A percentile compares a stretch with the other conserved stretches of the same genome.
Evolutionary conservation across 495 filamentous ascomycete species (phyloP).

Genomic region (Podospora appendiculata): DNA sequence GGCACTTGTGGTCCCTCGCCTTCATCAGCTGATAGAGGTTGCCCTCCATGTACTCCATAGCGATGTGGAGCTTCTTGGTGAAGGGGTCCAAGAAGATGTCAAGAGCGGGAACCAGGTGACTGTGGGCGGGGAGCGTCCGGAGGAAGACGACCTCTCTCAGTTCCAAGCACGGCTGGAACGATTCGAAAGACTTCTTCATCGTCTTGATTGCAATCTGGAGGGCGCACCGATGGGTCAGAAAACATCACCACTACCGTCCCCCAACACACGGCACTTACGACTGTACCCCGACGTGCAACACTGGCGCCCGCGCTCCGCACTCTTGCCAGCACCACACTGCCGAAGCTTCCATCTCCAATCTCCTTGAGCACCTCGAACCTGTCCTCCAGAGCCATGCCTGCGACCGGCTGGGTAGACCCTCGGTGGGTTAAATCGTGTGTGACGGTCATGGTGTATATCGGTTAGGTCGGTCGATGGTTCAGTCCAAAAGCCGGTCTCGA

Average conservation of each 20-base stretch:
- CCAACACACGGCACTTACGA: slow-evolving; percentile 53
- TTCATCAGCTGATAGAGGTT: slow-evolving; percentile 99
- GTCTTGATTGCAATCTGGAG: slow-evolving; percentile 94
- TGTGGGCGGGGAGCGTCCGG: slow-evolving; percentile 74
- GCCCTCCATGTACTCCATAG: slow-evolving; percentile 99
- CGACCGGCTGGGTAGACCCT: slow-evolving; percentile 38
- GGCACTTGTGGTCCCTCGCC: slow-evolving; percentile 83
- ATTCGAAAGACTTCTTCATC: slow-evolving; percentile 99
- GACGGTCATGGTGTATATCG: slow-evolving; percentile 53
- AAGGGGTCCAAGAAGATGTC: slow-evolving; percentile 98
- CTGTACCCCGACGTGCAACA: slow-evolving; percentile 81
- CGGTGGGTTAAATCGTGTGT: slow-evolving; percentile 56
- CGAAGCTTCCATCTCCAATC: slow-evolving; percentile 97
- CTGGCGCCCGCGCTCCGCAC: slow-evolving; percentile 83
- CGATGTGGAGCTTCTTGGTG: slow-evolving; percentile 92
- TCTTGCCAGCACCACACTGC: slow-evolving; percentile 86
- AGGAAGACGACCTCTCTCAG: slow-evolving; percentile 96
- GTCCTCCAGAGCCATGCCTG: slow-evolving; percentile 58
- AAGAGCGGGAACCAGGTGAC: slow-evolving; percentile 89
- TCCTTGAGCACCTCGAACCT: slow-evolving; percentile 96
- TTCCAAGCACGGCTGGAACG: slow-evolving; percentile 80
- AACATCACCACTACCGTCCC: neutral
- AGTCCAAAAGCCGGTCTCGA: neutral
- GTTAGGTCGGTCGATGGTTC: neutral
- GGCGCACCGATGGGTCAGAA: slow-evolving; percentile 7